A percentile compares a stretch with the other conserved stretches of the same genome.
Conservation (phyloP, 768 basidiomycete genomes). For the Podaxis sp. region DNA sequence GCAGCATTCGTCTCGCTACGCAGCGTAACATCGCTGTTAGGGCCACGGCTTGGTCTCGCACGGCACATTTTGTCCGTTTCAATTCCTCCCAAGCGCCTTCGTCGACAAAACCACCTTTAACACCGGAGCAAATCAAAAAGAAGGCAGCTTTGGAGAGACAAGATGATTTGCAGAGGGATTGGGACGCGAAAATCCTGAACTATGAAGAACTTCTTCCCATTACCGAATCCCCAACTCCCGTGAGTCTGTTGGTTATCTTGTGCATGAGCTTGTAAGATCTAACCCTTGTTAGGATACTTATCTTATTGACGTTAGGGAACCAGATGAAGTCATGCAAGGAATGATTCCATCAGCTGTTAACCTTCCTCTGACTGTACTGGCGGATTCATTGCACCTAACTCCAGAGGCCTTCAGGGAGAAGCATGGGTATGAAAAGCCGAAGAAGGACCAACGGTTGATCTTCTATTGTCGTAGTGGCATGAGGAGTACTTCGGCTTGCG, state of each 20-base stretch:
- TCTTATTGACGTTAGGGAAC: slow-evolving; percentile 90
- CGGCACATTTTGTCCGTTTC: slow-evolving; percentile 20
- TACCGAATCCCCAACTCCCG: slow-evolving; percentile 70
- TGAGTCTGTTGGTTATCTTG: slow-evolving; percentile 23
- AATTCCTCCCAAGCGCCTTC: slow-evolving; percentile 25
- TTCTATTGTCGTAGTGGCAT: slow-evolving; percentile 92
- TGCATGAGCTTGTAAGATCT: background rate
- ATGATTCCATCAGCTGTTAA: slow-evolving; percentile 92
- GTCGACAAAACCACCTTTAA: slow-evolving; percentile 18
- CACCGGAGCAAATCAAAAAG: slow-evolving; percentile 26
- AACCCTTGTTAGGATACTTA: slow-evolving; percentile 50
- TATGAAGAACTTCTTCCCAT: slow-evolving; percentile 82
- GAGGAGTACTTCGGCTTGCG: slow-evolving; percentile 76
- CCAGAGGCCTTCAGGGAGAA: slow-evolving; percentile 54
- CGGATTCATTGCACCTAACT: slow-evolving; percentile 55
- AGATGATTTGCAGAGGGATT: slow-evolving; percentile 58
- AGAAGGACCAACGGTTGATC: slow-evolving; percentile 65
- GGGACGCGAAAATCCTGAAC: slow-evolving; percentile 66
- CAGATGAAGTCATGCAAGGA: slow-evolving; percentile 85
- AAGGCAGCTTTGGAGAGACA: slow-evolving; percentile 30
- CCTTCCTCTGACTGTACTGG: slow-evolving; percentile 77
- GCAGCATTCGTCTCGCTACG: background rate
- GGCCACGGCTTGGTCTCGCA: slow-evolving; percentile 8
- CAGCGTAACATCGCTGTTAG: slow-evolving; percentile 4
- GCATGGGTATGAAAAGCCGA: slow-evolving; percentile 74